A percentile compares a stretch with the other conserved stretches of the same genome.
phyloP scores from a whole-genome alignment of 257 asterid genomes.

The Solanum sitiens region DNA sequence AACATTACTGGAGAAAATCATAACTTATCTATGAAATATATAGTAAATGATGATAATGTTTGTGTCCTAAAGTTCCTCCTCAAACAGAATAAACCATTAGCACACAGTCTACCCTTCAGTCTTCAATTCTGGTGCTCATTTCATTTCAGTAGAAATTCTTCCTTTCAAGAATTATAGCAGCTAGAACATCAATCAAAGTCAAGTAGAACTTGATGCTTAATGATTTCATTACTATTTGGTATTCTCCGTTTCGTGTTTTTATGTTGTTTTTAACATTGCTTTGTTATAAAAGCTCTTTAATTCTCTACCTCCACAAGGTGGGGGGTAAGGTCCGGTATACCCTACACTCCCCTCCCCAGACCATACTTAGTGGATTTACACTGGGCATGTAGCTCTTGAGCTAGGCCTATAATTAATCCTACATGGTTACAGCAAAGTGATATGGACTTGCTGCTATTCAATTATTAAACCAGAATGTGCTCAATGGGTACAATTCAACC shows the following conservation, averaged over 20 bases:
- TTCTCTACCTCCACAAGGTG: background rate
- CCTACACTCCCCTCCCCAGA: background rate
- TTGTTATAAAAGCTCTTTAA: background rate
- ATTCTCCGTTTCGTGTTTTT: background rate
- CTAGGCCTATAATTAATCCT: background rate
- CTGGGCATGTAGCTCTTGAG: background rate
- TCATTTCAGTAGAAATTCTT: background rate
- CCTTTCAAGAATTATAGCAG: background rate
- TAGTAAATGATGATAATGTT: background rate
- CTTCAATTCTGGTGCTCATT: background rate
- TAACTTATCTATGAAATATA: background rate
- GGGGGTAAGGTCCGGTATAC: background rate
- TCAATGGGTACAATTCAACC: background rate
- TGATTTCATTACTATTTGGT: background rate
- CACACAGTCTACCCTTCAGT: background rate
- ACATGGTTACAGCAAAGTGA: background rate
- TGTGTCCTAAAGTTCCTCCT: background rate
- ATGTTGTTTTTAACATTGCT: background rate
- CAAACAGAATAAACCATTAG: background rate
- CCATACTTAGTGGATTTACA: background rate
- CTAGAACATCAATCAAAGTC: background rate
- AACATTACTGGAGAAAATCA: background rate
- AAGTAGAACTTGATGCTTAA: background rate
- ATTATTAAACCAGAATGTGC: background rate
- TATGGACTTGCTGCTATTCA: background rate